A percentile compares a stretch with the other conserved stretches of the same genome.
Conservation (phyloP, 495 filamentous ascomycete genomes). For the Lasiosphaeria hispida region DNA sequence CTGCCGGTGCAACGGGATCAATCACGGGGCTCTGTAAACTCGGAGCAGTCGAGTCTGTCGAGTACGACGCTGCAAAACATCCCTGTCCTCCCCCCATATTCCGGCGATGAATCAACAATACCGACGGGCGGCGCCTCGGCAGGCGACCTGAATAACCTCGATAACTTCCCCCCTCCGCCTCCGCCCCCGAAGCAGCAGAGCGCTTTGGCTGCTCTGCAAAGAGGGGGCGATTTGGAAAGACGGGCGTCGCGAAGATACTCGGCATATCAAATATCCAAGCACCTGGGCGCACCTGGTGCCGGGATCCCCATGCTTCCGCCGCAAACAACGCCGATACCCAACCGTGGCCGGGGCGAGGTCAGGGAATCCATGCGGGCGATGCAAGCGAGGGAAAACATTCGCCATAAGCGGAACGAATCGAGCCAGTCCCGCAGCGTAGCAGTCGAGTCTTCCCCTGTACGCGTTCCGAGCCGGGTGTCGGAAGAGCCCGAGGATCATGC, state of each 20-base stretch:
- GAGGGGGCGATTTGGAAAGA: slow-evolving; percentile 88
- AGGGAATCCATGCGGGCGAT: slow-evolving; percentile 92
- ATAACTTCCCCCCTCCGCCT: slow-evolving; percentile 63
- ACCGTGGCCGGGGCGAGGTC: slow-evolving; percentile 76
- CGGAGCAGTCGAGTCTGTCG: slow-evolving; percentile 60
- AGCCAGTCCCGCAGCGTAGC: slow-evolving; percentile 36
- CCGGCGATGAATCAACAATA: slow-evolving; percentile 51
- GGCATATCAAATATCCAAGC: slow-evolving; percentile 91
- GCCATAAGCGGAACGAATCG: slow-evolving; percentile 57
- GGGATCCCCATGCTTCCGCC: slow-evolving; percentile 82
- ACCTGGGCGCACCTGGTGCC: slow-evolving; percentile 75
- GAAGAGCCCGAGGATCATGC: slow-evolving; percentile 54
- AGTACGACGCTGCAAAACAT: slow-evolving; percentile 67
- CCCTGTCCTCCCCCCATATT: slow-evolving; percentile 63
- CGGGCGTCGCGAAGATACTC: slow-evolving; percentile 91
- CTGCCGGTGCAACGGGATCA: slow-evolving; percentile 42
- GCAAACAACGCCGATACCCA: slow-evolving; percentile 84
- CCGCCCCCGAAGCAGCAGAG: slow-evolving; percentile 82
- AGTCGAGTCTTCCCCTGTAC: slow-evolving; percentile 59
- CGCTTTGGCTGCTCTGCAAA: slow-evolving; percentile 84
- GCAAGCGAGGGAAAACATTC: slow-evolving; percentile 67
- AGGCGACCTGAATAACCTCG: slow-evolving; percentile 41
- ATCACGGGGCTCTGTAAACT: slow-evolving; percentile 43
- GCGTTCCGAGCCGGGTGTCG: slow-evolving; percentile 62
- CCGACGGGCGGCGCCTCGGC: slow-evolving; percentile 38